phyloP scores from a whole-genome alignment of 129 eudicot genomes.

The Smallanthus sonchifolius region DNA sequence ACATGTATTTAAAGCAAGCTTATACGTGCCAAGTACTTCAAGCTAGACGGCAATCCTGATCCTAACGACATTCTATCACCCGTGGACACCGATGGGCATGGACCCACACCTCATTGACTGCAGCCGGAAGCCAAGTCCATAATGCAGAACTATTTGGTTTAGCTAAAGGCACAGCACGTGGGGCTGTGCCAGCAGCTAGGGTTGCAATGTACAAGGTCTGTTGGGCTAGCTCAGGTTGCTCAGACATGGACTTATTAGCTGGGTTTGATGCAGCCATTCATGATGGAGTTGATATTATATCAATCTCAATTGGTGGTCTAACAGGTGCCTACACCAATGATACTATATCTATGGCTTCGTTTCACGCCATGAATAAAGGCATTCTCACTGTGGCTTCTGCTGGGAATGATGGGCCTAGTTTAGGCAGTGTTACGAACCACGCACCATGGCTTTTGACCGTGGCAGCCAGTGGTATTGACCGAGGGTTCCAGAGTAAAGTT shows the following conservation, averaged over 20 bases:
- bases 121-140: constrained; percentile 64
- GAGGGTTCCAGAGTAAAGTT: constrained; percentile 64
- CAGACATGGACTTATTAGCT: constrained; percentile 89
- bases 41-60: constrained; percentile 54
- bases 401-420: constrained; percentile 77
- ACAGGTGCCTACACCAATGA: constrained; percentile 43
- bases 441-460: constrained; percentile 93
- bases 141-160: constrained; percentile 70
- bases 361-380: constrained; percentile 78
- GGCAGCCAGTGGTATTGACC: constrained; percentile 80
- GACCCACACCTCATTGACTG: constrained; percentile 90
- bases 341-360: constrained; percentile 65
- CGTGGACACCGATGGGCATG: constrained; percentile 80
- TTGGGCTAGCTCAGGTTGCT: constrained; percentile 72
- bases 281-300: constrained; percentile 88
- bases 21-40: constrained; percentile 90
- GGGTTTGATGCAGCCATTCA: constrained; percentile 84
- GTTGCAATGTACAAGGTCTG: constrained; percentile 93
- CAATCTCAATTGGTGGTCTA: constrained; percentile 79
- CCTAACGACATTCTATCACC: constrained; percentile 74
- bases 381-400: constrained; percentile 83
- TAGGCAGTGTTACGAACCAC: constrained; percentile 51
- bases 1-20: constrained; percentile 53
- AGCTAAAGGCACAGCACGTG: constrained; percentile 85
- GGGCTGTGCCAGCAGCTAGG: constrained; percentile 90